phyloP scores from a whole-genome alignment of 2,329 filamentous ascomycete species.

The Capronia americana region DNA sequence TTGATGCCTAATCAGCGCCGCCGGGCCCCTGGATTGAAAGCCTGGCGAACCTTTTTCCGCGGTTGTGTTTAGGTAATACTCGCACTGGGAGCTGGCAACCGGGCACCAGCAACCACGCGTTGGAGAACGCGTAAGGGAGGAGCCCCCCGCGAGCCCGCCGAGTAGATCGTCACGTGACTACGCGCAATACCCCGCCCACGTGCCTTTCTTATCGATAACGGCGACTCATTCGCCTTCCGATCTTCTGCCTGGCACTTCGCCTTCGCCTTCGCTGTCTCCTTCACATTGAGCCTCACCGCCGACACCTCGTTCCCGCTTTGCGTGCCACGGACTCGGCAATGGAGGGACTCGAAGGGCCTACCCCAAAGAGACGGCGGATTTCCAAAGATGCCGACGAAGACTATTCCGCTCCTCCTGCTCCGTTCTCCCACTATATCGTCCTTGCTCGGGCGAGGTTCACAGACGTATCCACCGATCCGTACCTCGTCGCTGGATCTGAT shows the following conservation, averaged over 20 bases:
- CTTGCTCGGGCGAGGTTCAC: conserved; percentile 18
- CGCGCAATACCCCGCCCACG: neutral
- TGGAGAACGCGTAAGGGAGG: neutral
- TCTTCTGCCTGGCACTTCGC: conserved; percentile 10
- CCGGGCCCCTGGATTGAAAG: neutral
- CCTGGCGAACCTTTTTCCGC: neutral
- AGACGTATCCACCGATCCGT: conserved; percentile 6
- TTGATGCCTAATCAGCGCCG: neutral
- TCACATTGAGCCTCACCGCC: neutral
- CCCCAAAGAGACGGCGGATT: conserved; percentile 25
- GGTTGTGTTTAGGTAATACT: neutral
- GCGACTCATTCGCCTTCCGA: neutral
- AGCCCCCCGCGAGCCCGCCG: neutral
- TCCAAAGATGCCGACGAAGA: neutral
- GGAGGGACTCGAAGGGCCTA: conserved; percentile 22
- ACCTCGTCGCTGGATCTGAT: neutral
- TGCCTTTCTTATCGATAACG: conserved; percentile 5
- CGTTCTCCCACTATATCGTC: conserved; percentile 27
- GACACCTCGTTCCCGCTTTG: neutral
- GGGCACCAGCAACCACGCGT: too few relatives aligned
- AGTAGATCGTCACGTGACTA: neutral
- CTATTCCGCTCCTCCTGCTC: conserved; percentile 12
- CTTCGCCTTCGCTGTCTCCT: neutral
- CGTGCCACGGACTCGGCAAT: neutral
- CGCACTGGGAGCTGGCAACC: too few relatives aligned